phyloP scores from a whole-genome alignment of 805 yeast genomes.

The Saccharomycopsis schoenii region DNA sequence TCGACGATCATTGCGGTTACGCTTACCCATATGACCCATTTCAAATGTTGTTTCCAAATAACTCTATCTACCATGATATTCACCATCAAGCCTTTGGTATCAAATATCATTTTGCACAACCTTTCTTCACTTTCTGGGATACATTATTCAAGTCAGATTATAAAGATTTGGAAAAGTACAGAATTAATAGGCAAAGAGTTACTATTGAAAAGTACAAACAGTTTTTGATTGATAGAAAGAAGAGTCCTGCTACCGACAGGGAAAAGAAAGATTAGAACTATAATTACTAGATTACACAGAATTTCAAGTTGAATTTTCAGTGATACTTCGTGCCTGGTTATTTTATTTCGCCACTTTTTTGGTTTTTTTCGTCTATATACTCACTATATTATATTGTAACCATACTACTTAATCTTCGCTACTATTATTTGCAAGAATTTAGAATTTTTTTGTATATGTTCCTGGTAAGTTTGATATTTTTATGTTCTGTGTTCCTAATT shows the following conservation, averaged over 20 bases:
- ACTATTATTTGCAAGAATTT: no score
- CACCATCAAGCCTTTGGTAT: constrained; percentile 96
- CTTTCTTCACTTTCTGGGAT: constrained; percentile 95
- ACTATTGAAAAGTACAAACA: constrained; percentile 58
- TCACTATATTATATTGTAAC: no score
- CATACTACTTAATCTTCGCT: no score
- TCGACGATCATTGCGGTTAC: constrained; percentile 98
- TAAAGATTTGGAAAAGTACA: constrained; percentile 54
- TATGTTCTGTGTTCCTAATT: no score
- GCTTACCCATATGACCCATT: constrained; percentile 85
- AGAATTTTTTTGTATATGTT: no score
- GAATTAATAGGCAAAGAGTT: constrained; percentile 52
- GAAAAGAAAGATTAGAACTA: not conserved
- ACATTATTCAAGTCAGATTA: constrained; percentile 59
- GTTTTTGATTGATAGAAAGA: constrained; percentile 36
- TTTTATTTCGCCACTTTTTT: no score
- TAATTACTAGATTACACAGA: no score
- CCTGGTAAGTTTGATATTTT: no score
- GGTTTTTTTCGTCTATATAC: no score
- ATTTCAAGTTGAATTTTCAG: no score
- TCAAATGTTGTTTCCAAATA: constrained; percentile 87
- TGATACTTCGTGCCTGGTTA: no score
- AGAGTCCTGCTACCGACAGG: not conserved
- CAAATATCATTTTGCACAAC: constrained; percentile 88
- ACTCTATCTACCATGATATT: constrained; percentile 92